These are phyloP conservation scores for Cutaneotrichosporon dermatis DNA, from an alignment of 1,284 basidiomycete species.

Conservation along the genomic window DNA sequence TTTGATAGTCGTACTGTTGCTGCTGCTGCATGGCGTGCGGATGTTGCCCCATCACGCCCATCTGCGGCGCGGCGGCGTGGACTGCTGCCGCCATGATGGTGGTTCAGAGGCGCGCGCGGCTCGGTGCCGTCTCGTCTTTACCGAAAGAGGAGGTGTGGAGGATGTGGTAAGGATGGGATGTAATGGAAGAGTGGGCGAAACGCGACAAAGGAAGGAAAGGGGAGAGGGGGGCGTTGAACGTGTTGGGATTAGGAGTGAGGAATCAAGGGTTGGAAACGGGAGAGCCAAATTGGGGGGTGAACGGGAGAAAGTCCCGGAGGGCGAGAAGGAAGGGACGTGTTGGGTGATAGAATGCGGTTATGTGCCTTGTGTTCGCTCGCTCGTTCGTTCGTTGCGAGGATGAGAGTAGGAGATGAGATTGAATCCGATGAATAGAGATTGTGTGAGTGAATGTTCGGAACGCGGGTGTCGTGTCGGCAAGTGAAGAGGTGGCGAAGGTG, in stretches of 20 bases:
- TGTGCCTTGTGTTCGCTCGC: no score
- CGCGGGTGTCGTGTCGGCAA: no score
- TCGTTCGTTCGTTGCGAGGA: no score
- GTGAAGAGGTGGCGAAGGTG: no score
- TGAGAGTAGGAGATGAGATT: no score
- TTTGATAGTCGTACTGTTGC: constrained; percentile 16
- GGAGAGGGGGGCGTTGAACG: background rate
- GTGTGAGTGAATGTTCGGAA: no score
- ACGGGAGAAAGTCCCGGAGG: no score
- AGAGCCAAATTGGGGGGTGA: no score
- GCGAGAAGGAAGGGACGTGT: no score
- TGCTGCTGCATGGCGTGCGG: constrained; percentile 6
- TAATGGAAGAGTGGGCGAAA: background rate
- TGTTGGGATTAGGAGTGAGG: background rate
- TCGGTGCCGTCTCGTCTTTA: background rate
- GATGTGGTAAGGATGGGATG: background rate
- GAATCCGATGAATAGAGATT: no score
- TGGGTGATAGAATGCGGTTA: no score
- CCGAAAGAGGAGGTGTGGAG: background rate
- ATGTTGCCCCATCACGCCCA: constrained; percentile 3
- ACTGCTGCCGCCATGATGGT: constrained; percentile 14
- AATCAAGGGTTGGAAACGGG: background rate
- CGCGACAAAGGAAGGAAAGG: background rate
- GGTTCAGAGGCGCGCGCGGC: background rate
- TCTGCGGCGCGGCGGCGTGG: constrained; percentile 6